phyloP scores from a whole-genome alignment of 805 yeast genomes.

The Wickerhamiella brachini region DNA sequence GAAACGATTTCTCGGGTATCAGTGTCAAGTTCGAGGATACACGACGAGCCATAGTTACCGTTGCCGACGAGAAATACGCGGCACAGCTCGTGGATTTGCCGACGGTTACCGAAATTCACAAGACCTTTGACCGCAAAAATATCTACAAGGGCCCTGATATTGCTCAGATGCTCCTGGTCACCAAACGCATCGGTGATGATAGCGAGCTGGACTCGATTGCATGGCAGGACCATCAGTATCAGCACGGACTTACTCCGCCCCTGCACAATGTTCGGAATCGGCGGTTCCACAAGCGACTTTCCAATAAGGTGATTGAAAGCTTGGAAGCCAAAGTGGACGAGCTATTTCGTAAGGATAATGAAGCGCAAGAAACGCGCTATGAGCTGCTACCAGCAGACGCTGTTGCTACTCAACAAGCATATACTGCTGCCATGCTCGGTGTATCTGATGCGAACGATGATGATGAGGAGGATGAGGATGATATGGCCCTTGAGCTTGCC shows the following conservation, averaged over 20 bases:
- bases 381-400: constrained; percentile 46
- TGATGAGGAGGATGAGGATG: constrained; percentile 24
- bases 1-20: constrained; percentile 49
- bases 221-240: constrained; percentile 25
- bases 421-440: constrained; percentile 23
- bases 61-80: constrained; percentile 59
- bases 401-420: constrained; percentile 21
- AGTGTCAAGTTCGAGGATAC: constrained; percentile 73
- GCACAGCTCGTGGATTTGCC: constrained; percentile 86
- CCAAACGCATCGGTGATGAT: constrained; percentile 39
- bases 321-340: constrained; percentile 71
- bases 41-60: constrained; percentile 59
- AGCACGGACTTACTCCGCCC: constrained; percentile 80
- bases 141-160: constrained; percentile 77
- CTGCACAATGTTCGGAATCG: constrained; percentile 54
- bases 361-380: constrained; percentile 66
- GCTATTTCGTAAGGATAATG: constrained; percentile 59
- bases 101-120: constrained; percentile 71
- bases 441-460: constrained; percentile 27
- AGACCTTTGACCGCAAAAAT: constrained; percentile 79
- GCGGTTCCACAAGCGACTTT: constrained; percentile 57
- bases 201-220: constrained; percentile 27
- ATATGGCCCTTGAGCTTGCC: constrained; percentile 24
- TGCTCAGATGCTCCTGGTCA: constrained; percentile 69
- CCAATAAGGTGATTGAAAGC: constrained; percentile 57